These are phyloP conservation scores for Pyrenula aspistea DNA, from an alignment of 495 filamentous ascomycete genomes.

Conservation along the genomic window DNA sequence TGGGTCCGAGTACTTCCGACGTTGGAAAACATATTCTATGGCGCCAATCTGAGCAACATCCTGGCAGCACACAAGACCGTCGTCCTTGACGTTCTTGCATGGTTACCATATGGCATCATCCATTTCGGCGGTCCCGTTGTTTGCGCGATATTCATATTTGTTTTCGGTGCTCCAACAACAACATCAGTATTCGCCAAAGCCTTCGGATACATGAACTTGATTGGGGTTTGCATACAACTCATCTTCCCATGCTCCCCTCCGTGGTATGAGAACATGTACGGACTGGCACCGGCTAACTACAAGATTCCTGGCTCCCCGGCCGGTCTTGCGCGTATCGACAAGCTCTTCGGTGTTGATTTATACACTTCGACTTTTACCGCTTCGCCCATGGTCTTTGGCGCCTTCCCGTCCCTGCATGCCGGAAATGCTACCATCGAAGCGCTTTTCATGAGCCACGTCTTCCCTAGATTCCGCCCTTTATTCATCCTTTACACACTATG, in stretches of 20 bases:
- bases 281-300: constrained; percentile 82
- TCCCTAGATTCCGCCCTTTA: constrained; percentile 62
- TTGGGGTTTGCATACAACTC: constrained; percentile 75
- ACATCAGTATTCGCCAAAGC: constrained; percentile 71
- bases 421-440: constrained; percentile 77
- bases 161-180: constrained; percentile 79
- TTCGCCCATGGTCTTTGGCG: constrained; percentile 85
- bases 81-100: constrained; percentile 74
- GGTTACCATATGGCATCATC: constrained; percentile 83
- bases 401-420: constrained; percentile 84
- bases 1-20: constrained; percentile 90
- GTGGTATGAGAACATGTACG: constrained; percentile 89
- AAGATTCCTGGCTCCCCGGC: constrained; percentile 78
- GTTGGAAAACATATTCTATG: constrained; percentile 95
- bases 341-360: constrained; percentile 76
- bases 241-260: constrained; percentile 87
- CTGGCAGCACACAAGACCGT: constrained; percentile 76
- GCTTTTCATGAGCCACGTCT: constrained; percentile 84
- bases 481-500: constrained; percentile 75
- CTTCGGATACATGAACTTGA: constrained; percentile 86
- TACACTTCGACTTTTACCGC: constrained; percentile 85
- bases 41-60: constrained; percentile 90
- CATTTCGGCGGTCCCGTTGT: constrained; percentile 78
- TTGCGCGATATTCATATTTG: constrained; percentile 62
- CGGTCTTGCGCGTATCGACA: constrained; percentile 78